Conservation (phyloP, 2,329 filamentous ascomycete genomes). For the Fusarium sp. region DNA sequence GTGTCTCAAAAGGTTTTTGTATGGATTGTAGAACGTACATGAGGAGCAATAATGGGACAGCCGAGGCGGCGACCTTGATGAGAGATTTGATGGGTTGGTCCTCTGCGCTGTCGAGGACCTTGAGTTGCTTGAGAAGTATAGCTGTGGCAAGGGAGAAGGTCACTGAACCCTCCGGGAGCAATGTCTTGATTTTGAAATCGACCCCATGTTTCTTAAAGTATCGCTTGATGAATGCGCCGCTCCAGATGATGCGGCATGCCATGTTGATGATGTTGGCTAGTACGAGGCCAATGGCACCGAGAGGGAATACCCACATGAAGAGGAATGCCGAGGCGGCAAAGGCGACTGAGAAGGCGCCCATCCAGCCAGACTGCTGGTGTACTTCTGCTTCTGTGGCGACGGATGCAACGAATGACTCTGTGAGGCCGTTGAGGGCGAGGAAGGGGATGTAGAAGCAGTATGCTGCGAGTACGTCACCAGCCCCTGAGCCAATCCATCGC, state of each 20-base stretch:
- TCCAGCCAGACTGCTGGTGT: constrained; percentile 82
- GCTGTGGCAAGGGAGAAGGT: constrained; percentile 45
- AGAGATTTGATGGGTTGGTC: constrained; percentile 51
- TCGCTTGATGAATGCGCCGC: constrained; percentile 74
- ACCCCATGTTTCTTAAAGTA: constrained; percentile 68
- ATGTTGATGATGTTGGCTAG: constrained; percentile 92
- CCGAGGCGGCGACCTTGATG: constrained; percentile 62
- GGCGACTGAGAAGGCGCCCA: constrained; percentile 81
- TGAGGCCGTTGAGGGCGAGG: constrained; percentile 89
- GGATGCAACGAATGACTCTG: constrained; percentile 92
- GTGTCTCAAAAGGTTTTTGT: constrained; percentile 25
- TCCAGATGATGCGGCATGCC: constrained; percentile 86
- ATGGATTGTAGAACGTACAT: constrained; percentile 68
- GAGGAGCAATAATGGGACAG: constrained; percentile 64
- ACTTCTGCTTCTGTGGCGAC: constrained; percentile 83
- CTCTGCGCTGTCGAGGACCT: constrained; percentile 40
- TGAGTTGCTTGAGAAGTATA: constrained; percentile 43
- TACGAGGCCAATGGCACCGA: constrained; percentile 86
- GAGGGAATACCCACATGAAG: constrained; percentile 74
- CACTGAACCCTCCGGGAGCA: constrained; percentile 48
- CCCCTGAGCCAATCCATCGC: constrained; percentile 80
- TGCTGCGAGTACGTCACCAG: constrained; percentile 77
- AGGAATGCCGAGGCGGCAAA: constrained; percentile 83
- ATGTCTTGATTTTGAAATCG: constrained; percentile 40
- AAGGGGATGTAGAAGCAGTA: constrained; percentile 97